Conservation (phyloP, 306 rosid genomes). For the Arachis stenosperma region DNA sequence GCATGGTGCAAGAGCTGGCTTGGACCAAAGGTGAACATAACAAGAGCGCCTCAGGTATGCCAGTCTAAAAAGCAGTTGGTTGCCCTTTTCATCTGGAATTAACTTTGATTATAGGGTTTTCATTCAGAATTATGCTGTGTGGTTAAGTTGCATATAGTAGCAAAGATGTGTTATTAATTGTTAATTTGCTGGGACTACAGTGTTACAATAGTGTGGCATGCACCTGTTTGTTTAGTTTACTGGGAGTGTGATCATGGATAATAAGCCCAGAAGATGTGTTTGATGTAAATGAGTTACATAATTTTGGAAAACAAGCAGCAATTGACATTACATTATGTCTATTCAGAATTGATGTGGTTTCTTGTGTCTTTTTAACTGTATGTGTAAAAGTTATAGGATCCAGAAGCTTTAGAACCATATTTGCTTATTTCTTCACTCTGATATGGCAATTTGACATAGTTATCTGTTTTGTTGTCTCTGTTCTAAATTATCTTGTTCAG, state of each 20-base stretch:
- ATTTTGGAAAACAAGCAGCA: not conserved
- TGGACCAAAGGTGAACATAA: constrained; percentile 91
- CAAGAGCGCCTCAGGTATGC: constrained; percentile 95
- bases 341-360: constrained; percentile 12
- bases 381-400: constrained; percentile 9
- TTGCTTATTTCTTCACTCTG: constrained; percentile 9
- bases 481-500: constrained; percentile 24
- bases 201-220: constrained; percentile 23
- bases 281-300: constrained; percentile 27
- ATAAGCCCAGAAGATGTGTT: constrained; percentile 27
- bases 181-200: constrained; percentile 21
- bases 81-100: constrained; percentile 2
- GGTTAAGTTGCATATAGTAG: constrained; percentile 21
- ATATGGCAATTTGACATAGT: constrained; percentile 6
- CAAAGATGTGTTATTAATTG: constrained; percentile 18
- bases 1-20: constrained; percentile 97
- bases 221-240: constrained; percentile 11
- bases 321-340: constrained; percentile 6
- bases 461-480: constrained; percentile 13
- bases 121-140: not conserved
- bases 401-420: constrained; percentile 8
- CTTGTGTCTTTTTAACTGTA: not conserved
- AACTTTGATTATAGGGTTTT: not conserved
- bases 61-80: constrained; percentile 21
- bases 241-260: constrained; percentile 10